Conservation (phyloP, 345 rosid species). For the Aquilaria sinensis region DNA sequence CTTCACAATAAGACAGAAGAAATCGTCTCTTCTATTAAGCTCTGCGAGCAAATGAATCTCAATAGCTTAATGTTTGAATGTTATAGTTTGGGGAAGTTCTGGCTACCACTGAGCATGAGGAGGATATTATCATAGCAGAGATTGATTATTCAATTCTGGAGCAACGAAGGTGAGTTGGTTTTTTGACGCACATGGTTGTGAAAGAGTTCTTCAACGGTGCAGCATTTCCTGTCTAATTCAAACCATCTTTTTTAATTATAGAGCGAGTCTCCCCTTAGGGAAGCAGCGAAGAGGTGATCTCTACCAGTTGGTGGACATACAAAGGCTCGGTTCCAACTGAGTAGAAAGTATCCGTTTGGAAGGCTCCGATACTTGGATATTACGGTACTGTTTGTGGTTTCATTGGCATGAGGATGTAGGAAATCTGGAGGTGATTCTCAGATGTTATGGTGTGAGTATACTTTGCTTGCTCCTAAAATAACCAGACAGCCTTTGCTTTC, state of each 20-base stretch:
- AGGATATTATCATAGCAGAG: constrained; percentile 71
- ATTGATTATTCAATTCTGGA: constrained; percentile 78
- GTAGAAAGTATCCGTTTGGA: background rate
- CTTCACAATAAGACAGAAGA: background rate
- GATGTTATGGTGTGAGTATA: too few species aligned
- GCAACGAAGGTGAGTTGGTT: constrained; percentile 52
- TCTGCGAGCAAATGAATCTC: background rate
- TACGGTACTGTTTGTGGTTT: too few species aligned
- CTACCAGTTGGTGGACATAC: constrained; percentile 71
- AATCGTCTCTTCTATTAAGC: background rate
- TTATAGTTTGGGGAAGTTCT: constrained; percentile 87
- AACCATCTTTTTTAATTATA: constrained; percentile 12
- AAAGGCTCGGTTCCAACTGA: constrained; percentile 37
- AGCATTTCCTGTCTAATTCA: background rate
- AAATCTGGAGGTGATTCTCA: too few species aligned
- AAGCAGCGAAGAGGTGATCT: constrained; percentile 81
- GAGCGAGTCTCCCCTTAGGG: constrained; percentile 64
- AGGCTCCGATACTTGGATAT: too few species aligned
- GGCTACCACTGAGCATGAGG: constrained; percentile 76
- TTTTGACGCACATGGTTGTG: background rate
- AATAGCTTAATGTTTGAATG: constrained; percentile 4
- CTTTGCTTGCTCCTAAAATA: too few species aligned
- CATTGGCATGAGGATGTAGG: too few species aligned
- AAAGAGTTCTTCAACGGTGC: background rate
- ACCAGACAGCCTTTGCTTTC: too few species aligned